Conservation (phyloP, 2,329 filamentous ascomycete genomes). For the Fusarium circinatum region DNA sequence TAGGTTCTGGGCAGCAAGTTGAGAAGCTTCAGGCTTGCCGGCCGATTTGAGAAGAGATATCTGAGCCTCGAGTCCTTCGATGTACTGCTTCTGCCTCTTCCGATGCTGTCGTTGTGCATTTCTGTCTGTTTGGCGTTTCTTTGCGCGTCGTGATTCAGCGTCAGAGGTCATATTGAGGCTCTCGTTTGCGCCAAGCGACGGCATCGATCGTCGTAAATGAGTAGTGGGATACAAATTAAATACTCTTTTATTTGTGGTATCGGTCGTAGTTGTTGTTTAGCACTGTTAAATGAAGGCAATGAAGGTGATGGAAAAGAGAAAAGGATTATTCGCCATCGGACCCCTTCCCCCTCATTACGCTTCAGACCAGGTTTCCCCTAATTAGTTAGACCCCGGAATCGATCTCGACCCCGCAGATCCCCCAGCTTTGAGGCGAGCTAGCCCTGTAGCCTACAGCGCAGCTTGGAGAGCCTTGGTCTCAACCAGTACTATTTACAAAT, state of each 20-base stretch:
- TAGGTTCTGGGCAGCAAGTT: conserved; percentile 2
- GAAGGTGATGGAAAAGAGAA: not conserved
- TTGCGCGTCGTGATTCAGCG: conserved; percentile 1
- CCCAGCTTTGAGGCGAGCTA: not conserved
- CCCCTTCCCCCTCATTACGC: not conserved
- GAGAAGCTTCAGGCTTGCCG: not conserved
- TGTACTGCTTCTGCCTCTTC: conserved; percentile 15
- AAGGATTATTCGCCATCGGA: not conserved
- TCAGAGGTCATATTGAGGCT: not conserved
- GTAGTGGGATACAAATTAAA: accelerated
- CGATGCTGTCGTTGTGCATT: conserved; percentile 12
- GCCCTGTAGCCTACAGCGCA: not conserved
- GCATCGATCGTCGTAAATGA: not conserved
- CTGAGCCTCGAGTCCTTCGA: conserved; percentile 7
- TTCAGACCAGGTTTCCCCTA: not conserved
- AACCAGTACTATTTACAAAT: not conserved
- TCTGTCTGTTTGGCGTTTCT: conserved; percentile 11
- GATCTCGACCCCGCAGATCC: not conserved
- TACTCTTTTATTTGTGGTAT: too few relatives aligned
- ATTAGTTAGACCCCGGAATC: not conserved
- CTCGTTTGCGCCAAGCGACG: not conserved
- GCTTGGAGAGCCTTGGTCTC: not conserved
- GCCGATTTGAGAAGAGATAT: conserved; percentile 1
- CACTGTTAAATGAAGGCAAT: too few relatives aligned
- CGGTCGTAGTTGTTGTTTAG: accelerated